Conservation (phyloP, 352 stramenopile species). For the Globisporangium paroecandrum region DNA sequence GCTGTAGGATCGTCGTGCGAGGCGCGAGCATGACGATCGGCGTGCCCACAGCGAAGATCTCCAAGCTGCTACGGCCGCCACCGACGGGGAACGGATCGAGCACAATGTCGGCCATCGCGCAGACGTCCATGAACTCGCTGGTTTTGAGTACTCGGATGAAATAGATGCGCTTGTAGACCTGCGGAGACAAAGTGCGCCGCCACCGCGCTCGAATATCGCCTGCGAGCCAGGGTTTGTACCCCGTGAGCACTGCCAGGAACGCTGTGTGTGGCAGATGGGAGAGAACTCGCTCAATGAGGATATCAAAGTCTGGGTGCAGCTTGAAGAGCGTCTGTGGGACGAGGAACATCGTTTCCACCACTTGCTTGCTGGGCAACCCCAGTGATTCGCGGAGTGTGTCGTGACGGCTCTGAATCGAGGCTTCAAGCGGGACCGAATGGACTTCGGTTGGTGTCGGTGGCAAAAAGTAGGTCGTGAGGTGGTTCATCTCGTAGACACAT, state of each 20-base stretch:
- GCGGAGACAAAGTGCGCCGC: constrained; percentile 17
- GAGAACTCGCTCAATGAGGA: constrained; percentile 38
- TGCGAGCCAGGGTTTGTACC: constrained; percentile 24
- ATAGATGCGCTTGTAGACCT: constrained; percentile 33
- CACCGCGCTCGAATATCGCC: constrained; percentile 28
- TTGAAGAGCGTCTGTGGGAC: constrained; percentile 73
- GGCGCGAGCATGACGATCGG: constrained; percentile 53
- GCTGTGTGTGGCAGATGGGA: constrained; percentile 14
- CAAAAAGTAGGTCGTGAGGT: constrained; percentile 47
- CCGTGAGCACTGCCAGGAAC: constrained; percentile 40
- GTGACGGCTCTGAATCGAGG: neutral
- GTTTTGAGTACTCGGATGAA: constrained; percentile 38
- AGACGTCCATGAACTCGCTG: constrained; percentile 40
- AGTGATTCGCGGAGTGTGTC: constrained; percentile 14
- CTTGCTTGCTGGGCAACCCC: constrained; percentile 9
- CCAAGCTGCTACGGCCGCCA: constrained; percentile 50
- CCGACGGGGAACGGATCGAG: constrained; percentile 64
- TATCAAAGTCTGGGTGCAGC: constrained; percentile 61
- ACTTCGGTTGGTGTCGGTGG: constrained; percentile 11
- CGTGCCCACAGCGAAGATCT: constrained; percentile 58
- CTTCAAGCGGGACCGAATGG: neutral
- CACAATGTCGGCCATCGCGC: constrained; percentile 43
- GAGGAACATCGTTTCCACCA: constrained; percentile 37
- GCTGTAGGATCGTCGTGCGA: constrained; percentile 55
- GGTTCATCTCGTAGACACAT: constrained; percentile 55